Conservation (phyloP, 805 yeast genomes). For the Starmerella scarabaei region DNA sequence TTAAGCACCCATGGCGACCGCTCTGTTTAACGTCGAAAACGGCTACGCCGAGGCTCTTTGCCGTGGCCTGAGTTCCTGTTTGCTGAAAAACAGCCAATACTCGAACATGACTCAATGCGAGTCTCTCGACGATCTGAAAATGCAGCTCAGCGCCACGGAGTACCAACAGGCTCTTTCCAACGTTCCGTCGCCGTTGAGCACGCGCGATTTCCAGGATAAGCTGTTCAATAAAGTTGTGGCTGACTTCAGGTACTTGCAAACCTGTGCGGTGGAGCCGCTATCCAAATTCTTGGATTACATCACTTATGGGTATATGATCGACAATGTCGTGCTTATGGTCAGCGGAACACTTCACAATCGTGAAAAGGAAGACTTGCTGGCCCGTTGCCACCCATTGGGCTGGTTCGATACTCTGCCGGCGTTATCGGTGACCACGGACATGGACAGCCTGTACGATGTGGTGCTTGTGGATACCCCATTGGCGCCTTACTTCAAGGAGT, state of each 20-base stretch:
- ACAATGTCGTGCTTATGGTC: constrained; percentile 87
- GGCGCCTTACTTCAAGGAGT: constrained; percentile 89
- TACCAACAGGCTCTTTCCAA: constrained; percentile 83
- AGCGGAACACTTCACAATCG: constrained; percentile 95
- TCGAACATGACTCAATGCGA: constrained; percentile 93
- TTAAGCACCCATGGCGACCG: constrained; percentile 78
- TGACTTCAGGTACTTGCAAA: constrained; percentile 73
- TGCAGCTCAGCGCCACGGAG: constrained; percentile 91
- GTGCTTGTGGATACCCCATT: constrained; percentile 93
- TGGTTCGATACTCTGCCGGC: constrained; percentile 98
- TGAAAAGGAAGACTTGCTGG: constrained; percentile 74
- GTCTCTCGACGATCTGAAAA: constrained; percentile 78
- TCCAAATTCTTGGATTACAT: constrained; percentile 80
- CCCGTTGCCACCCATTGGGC: constrained; percentile 91
- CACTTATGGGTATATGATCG: constrained; percentile 96
- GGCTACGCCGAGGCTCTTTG: constrained; percentile 93
- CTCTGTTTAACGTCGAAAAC: constrained; percentile 74
- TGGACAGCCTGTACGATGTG: constrained; percentile 81
- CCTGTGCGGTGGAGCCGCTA: constrained; percentile 71
- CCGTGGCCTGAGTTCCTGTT: constrained; percentile 82
- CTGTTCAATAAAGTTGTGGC: constrained; percentile 61
- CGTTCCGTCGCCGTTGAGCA: constrained; percentile 69
- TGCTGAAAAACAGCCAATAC: constrained; percentile 67
- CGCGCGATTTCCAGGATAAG: constrained; percentile 71
- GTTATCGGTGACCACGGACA: constrained; percentile 83